These are phyloP conservation scores for Globisporangium sylvaticum DNA, from an alignment of 352 stramenopile genomes.

Conservation along the genomic window DNA sequence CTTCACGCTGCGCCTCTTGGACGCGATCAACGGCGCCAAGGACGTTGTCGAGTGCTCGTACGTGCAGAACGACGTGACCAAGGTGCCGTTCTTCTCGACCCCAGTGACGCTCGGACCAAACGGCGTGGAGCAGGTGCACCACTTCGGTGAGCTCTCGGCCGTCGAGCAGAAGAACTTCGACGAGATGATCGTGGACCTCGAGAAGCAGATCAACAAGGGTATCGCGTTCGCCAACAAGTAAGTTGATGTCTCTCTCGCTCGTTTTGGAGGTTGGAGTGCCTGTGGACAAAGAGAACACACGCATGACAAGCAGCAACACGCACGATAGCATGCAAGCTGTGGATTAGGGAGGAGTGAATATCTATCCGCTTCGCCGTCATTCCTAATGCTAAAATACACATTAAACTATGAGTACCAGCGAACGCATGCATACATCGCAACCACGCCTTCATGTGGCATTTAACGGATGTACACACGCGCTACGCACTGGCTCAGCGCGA, in stretches of 20 bases:
- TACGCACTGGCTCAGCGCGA: neutral
- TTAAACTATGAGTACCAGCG: slow-evolving; percentile 5
- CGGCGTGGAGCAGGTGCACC: slow-evolving; percentile 94
- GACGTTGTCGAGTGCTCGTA: slow-evolving; percentile 97
- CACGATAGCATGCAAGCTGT: neutral
- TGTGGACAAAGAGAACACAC: neutral
- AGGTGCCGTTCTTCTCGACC: slow-evolving; percentile 94
- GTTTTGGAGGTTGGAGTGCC: neutral
- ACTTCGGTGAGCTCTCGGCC: slow-evolving; percentile 85
- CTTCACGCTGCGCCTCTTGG: slow-evolving; percentile 92
- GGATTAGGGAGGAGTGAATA: neutral
- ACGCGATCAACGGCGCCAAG: slow-evolving; percentile 93
- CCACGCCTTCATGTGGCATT: neutral
- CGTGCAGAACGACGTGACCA: slow-evolving; percentile 95
- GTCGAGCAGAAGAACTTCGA: slow-evolving; percentile 88
- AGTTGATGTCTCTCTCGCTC: neutral
- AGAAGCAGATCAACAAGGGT: slow-evolving; percentile 87
- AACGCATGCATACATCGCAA: neutral
- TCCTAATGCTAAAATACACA: slow-evolving; percentile 4
- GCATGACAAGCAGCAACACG: neutral
- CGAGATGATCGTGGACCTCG: slow-evolving; percentile 85
- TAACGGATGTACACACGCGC: neutral
- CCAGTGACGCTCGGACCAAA: slow-evolving; percentile 95
- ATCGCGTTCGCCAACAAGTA: slow-evolving; percentile 83
- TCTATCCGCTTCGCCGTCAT: neutral